A percentile compares a stretch with the other conserved stretches of the same genome.
Evolutionary conservation across 441 rosid species (phyloP).

Genomic region (Populus hybrid): DNA sequence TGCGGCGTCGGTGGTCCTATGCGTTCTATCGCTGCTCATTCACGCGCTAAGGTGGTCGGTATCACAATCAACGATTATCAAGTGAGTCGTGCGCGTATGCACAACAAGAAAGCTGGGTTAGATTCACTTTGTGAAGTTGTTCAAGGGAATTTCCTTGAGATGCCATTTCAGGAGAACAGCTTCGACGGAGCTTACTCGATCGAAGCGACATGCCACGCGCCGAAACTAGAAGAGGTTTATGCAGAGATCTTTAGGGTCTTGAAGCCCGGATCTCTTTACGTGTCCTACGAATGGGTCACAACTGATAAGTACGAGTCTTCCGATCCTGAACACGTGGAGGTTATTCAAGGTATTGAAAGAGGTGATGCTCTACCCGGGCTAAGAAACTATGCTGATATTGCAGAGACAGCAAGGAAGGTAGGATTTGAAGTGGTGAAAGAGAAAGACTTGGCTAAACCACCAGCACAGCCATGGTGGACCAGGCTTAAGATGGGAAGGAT

Average conservation of each 20-base stretch:
- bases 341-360: slow-evolving; percentile 84
- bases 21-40: slow-evolving; percentile 92
- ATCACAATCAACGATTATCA: slow-evolving; percentile 96
- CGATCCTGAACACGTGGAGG: slow-evolving; percentile 54
- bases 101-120: slow-evolving; percentile 82
- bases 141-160: slow-evolving; percentile 75
- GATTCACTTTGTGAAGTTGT: slow-evolving; percentile 78
- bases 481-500: slow-evolving; percentile 75
- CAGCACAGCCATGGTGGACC: slow-evolving; percentile 78
- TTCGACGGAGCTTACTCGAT: slow-evolving; percentile 96
- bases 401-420: slow-evolving; percentile 55
- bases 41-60: slow-evolving; percentile 72
- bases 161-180: slow-evolving; percentile 68
- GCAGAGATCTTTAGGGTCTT: slow-evolving; percentile 71
- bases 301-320: slow-evolving; percentile 54
- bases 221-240: slow-evolving; percentile 74
- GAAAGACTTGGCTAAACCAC: slow-evolving; percentile 73
- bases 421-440: slow-evolving; percentile 86
- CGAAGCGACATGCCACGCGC: slow-evolving; percentile 97
- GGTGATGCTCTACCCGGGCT: slow-evolving; percentile 88
- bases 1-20: slow-evolving; percentile 96
- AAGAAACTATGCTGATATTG: slow-evolving; percentile 54
- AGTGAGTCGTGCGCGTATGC: slow-evolving; percentile 69
- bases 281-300: slow-evolving; percentile 93
- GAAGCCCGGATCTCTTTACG: slow-evolving; percentile 76